Conservation (phyloP, 306 rosid genomes). For the Echinosophora koreensis region DNA sequence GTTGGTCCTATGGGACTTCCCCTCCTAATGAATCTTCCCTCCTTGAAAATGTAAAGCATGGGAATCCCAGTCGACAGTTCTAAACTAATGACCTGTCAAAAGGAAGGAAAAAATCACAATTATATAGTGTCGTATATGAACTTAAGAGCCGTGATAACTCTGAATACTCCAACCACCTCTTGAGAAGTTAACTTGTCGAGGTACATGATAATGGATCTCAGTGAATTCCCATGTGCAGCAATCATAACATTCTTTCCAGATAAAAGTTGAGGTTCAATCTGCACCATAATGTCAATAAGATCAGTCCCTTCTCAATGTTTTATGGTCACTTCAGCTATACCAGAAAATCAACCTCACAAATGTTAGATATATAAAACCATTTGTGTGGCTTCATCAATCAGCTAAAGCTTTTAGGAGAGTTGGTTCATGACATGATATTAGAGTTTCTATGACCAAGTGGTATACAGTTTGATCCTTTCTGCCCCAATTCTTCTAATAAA, state of each 20-base stretch:
- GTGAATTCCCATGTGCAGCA: constrained; percentile 97
- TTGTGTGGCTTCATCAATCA: not conserved
- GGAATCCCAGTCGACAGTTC: constrained; percentile 99
- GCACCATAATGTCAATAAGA: constrained; percentile 47
- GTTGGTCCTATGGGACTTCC: constrained; percentile 94
- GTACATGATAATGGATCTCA: constrained; percentile 98
- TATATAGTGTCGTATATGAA: not conserved
- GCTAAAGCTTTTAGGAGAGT: not conserved
- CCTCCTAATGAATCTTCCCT: constrained; percentile 89
- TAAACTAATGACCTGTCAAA: constrained; percentile 85
- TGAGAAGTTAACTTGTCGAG: constrained; percentile 96
- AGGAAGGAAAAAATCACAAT: constrained; percentile 25
- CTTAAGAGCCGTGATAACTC: constrained; percentile 1
- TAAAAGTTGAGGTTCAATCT: constrained; percentile 92
- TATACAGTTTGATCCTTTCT: too few relatives aligned
- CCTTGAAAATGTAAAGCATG: constrained; percentile 96
- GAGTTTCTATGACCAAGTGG: not conserved
- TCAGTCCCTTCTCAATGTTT: constrained; percentile 46
- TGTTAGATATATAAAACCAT: not conserved
- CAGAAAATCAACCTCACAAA: constrained; percentile 21
- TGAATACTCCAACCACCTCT: constrained; percentile 69
- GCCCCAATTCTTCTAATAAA: too few relatives aligned
- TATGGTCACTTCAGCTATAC: constrained; percentile 26
- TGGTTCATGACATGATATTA: not conserved
- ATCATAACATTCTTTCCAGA: constrained; percentile 97